Evolutionary conservation across 352 stramenopile species (phyloP), one percentile per base, ranked within the genome.

Genomic region (Achlya hypogyna): DNA sequence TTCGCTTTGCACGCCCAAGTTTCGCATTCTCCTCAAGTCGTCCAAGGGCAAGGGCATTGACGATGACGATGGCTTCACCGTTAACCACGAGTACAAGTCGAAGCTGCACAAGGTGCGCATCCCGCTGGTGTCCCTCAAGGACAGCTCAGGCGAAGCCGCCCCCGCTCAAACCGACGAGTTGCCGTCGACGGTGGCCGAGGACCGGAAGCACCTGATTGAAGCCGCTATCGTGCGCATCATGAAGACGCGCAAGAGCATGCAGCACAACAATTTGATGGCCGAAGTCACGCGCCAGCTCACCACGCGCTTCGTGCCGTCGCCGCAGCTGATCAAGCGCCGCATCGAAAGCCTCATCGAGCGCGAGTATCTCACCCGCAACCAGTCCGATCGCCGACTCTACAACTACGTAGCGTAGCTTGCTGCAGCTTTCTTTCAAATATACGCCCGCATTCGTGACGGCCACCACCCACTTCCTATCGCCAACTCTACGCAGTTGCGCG

Each of bases 321-420:
- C 93, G 4, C 86, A 98, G 63, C 91, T 98, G 63, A 96, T 99
- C 77, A 99, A 99, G 85, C 95, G 98, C 64, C 85, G 97, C 43
- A 98, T 99, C 64, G 97, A 99, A 77, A 97, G 89, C 69, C 84
- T 99, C 20, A 99, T 99, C 69, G 97, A 99, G 72, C 86, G 97
- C 58, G 97, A 99, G 75, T 99, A 99, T 77, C 78, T 99, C 45
- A 93, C 99, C 73, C 90, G 97, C 47, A 93, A 91, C 68, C 73
- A 91, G 27, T 74, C 87, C 51, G 95, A 99, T 73, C 87, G 89
- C 69, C 81, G 86, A 28, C 73, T 98, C 51, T 99, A 99, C 87
- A 96, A 93, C 63, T 99, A 99, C 84, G 88, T 99, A 75, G 97
- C 97, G 42, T 99, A 87, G 86, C 53, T 69, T n/a, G n/a, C n/a